Evolutionary conservation across 1,284 basidiomycete species (phyloP).

Genomic region (Cystobasidium pallidum): DNA sequence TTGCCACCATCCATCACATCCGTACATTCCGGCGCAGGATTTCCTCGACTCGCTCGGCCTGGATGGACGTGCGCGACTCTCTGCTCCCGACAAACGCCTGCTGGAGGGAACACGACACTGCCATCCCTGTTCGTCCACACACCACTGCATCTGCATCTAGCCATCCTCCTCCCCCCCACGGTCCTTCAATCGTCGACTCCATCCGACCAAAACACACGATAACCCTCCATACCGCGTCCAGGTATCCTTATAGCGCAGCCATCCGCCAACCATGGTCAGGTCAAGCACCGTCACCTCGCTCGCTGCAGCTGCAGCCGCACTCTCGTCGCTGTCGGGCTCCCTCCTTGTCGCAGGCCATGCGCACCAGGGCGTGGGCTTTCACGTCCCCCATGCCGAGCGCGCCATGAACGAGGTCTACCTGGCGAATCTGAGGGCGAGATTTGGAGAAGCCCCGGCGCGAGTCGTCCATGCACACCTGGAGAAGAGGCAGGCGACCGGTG

Average conservation of each 20-base stretch:
- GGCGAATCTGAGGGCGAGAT: conserved; percentile 25
- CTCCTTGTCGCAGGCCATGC: conserved; percentile 14
- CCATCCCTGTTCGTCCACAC: no score
- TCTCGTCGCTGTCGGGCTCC: not conserved
- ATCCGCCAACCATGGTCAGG: conserved; percentile 17
- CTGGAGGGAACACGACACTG: no score
- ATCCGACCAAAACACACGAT: not conserved
- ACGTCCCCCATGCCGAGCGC: conserved; percentile 33
- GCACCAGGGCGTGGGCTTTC: conserved; percentile 38
- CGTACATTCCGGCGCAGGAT: no score
- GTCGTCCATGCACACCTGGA: conserved; percentile 23
- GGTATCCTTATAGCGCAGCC: not conserved
- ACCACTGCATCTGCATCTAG: no score
- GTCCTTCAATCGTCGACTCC: not conserved
- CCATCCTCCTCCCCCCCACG: no score
- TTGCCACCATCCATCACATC: no score
- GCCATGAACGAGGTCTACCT: conserved; percentile 37
- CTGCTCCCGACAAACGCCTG: no score
- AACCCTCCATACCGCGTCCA: not conserved
- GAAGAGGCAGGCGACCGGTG: conserved; percentile 31
- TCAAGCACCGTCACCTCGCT: conserved; percentile 10
- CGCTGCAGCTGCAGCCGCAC: conserved; percentile 20
- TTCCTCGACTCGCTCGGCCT: no score
- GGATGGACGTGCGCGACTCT: no score
- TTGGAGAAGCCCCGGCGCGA: conserved; percentile 28